Conservation (phyloP, 1,139 yeast species). For the Eremothecium gossypii region DNA sequence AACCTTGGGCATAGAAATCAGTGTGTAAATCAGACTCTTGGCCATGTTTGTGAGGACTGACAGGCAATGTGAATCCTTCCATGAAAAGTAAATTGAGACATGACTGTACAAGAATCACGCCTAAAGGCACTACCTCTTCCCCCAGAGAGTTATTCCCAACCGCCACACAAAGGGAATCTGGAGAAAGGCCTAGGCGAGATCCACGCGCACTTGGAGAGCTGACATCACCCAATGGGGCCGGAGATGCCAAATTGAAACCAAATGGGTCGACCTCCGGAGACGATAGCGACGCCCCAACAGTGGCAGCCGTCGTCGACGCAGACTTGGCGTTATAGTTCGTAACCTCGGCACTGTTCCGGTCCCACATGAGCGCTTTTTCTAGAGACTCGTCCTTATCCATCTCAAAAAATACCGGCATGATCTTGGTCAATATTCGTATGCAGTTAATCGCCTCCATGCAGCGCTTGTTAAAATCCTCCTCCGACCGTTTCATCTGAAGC, state of each 20-base stretch:
- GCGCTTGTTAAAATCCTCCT: constrained; percentile 1
- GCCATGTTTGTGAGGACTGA: constrained; percentile 11
- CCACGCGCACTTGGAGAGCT: neutral
- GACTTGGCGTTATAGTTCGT: constrained; percentile 6
- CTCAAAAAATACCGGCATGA: constrained; percentile 65
- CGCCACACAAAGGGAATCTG: constrained; percentile 11
- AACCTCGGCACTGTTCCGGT: constrained; percentile 15
- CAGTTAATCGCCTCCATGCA: constrained; percentile 40
- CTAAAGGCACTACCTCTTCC: constrained; percentile 35
- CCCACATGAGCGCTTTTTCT: constrained; percentile 40
- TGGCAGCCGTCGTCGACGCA: constrained; percentile 32
- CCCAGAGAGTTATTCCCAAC: constrained; percentile 15
- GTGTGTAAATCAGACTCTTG: neutral
- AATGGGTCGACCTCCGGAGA: constrained; percentile 12
- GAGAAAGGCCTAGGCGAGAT: constrained; percentile 19
- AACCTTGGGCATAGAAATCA: constrained; percentile 3
- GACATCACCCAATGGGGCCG: constrained; percentile 23
- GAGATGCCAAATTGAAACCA: constrained; percentile 9
- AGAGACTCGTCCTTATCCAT: constrained; percentile 26
- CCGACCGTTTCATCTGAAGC: constrained; percentile 3
- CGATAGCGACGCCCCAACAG: constrained; percentile 30
- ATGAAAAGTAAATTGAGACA: constrained; percentile 49
- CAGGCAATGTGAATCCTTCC: constrained; percentile 49
- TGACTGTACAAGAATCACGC: constrained; percentile 39
- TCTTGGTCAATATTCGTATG: constrained; percentile 52